phyloP scores from a whole-genome alignment of 257 asterid species.

The Fraxinus pennsylvanica region DNA sequence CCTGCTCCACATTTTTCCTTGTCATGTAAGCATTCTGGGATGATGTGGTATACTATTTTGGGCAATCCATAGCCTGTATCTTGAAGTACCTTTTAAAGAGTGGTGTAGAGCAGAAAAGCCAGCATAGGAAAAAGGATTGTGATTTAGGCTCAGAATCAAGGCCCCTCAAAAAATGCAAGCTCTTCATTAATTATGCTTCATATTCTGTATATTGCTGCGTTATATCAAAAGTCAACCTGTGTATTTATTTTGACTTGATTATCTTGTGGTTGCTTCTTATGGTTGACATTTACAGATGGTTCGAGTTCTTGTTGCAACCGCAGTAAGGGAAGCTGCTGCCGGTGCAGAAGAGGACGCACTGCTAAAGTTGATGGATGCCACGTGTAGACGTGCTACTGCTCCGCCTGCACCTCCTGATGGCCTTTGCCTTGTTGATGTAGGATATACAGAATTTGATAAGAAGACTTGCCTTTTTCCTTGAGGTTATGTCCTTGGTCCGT shows the following conservation, averaged over 20 bases:
- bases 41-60: no score
- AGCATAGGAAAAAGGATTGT: not conserved
- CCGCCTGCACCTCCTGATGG: constrained; percentile 98
- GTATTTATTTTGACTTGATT: constrained; percentile 5
- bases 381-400: constrained; percentile 95
- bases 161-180: not conserved
- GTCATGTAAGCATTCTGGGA: no score
- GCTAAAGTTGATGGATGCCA: constrained; percentile 84
- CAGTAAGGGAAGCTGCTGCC: constrained; percentile 92
- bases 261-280: constrained; percentile 5
- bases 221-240: not conserved
- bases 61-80: not conserved
- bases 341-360: constrained; percentile 82
- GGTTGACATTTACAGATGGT: constrained; percentile 64
- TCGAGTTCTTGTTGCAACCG: constrained; percentile 93
- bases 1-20: no score
- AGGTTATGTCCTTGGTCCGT: constrained; percentile 1
- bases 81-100: not conserved
- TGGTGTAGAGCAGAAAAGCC: not conserved
- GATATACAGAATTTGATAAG: constrained; percentile 67
- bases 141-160: not conserved
- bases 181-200: not conserved
- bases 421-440: constrained; percentile 89
- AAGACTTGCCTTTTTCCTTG: constrained; percentile 60
- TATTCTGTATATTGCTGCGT: not conserved